These are phyloP conservation scores for Exophiala calicioides DNA, from an alignment of 2,329 filamentous ascomycete genomes.

Conservation along the genomic window DNA sequence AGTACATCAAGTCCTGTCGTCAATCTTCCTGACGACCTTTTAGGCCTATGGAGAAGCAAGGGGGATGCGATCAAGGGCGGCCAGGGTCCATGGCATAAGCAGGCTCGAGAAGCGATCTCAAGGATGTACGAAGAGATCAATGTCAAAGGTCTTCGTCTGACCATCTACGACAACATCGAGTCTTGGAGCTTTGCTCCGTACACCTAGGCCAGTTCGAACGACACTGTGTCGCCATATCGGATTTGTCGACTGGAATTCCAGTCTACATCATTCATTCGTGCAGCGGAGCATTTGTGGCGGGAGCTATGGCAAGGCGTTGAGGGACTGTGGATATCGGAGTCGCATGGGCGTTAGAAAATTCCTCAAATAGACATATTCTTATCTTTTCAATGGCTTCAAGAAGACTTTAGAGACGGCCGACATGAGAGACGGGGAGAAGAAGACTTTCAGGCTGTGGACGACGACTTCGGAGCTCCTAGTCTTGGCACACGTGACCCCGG, in stretches of 20 bases:
- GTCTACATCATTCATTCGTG: too few species aligned
- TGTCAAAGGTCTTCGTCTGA: slow-evolving; percentile 64
- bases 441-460: too few species aligned
- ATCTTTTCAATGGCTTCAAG: too few species aligned
- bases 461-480: too few species aligned
- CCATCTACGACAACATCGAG: slow-evolving; percentile 64
- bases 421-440: not conserved
- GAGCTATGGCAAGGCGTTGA: too few species aligned
- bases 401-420: too few species aligned
- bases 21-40: slow-evolving; percentile 29
- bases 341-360: too few species aligned
- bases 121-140: slow-evolving; percentile 64
- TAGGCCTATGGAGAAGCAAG: slow-evolving; percentile 65
- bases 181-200: slow-evolving; percentile 52
- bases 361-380: too few species aligned
- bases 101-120: slow-evolving; percentile 52
- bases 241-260: not conserved
- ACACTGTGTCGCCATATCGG: too few species aligned
- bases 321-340: too few species aligned
- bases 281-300: too few species aligned
- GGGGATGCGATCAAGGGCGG: slow-evolving; percentile 64
- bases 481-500: too few species aligned
- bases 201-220: slow-evolving; percentile 1
- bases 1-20: slow-evolving; percentile 31
- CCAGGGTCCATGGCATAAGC: slow-evolving; percentile 57